Percentiles rank a stretch among this genome's conserved stretches.
These are phyloP conservation scores for Nicotiana benthamiana DNA, from an alignment of 257 asterid species.

Conservation along the genomic window DNA sequence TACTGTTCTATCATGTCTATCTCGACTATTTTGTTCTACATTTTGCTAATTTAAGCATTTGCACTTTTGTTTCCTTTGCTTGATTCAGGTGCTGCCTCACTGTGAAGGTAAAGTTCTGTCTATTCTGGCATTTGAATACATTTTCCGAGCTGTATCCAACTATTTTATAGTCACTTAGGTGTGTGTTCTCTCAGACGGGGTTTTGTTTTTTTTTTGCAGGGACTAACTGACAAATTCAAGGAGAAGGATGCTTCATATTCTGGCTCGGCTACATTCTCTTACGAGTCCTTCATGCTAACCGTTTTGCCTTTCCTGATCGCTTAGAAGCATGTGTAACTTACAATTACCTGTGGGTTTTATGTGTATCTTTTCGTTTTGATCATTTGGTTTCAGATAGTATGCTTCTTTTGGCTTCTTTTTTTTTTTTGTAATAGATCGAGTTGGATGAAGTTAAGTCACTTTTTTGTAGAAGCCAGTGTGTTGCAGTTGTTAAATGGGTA, in stretches of 20 bases:
- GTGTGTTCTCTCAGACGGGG: not conserved
- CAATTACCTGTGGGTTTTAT: not conserved
- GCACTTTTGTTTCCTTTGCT: slow-evolving; percentile 1
- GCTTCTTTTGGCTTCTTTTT: not conserved
- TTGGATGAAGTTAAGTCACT: not conserved
- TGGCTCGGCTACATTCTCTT: slow-evolving; percentile 78
- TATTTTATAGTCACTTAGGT: not conserved
- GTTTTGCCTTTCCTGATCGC: slow-evolving; percentile 84
- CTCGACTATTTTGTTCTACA: not conserved
- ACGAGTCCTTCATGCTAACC: slow-evolving; percentile 79
- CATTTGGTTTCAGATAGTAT: not conserved
- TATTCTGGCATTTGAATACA: not conserved
- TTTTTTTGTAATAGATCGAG: not conserved
- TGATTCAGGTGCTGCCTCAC: slow-evolving; percentile 90
- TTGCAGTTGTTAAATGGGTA: not conserved
- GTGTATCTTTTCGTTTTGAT: not conserved
- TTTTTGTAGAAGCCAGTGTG: not conserved
- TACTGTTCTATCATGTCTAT: not conserved
- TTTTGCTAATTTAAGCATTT: not conserved
- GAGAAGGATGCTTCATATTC: slow-evolving; percentile 74
- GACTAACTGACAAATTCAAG: slow-evolving; percentile 91
- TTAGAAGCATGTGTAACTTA: slow-evolving; percentile 14
- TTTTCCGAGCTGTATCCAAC: not conserved
- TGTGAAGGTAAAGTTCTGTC: slow-evolving; percentile 49
- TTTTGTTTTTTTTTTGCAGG: slow-evolving; percentile 32